phyloP scores from a whole-genome alignment of 495 filamentous ascomycete species.

The Oleoguttula mirabilis region DNA sequence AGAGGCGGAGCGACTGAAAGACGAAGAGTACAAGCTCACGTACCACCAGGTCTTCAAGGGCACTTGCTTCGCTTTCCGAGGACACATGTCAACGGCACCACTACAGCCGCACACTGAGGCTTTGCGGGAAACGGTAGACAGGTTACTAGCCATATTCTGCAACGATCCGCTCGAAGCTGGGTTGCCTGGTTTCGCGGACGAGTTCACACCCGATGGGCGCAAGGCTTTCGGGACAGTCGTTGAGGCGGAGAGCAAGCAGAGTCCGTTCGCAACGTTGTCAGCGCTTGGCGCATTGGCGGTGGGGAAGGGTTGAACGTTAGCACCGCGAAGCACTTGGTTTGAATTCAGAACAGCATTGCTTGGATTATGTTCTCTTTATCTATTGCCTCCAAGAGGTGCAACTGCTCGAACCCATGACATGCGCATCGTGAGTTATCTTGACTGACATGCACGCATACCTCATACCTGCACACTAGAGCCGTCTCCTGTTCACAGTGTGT shows the following conservation, averaged over 20 bases:
- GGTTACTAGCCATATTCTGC: conserved; percentile 34
- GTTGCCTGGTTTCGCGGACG: conserved; percentile 2
- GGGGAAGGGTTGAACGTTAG: too few relatives aligned
- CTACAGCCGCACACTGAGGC: conserved; percentile 24
- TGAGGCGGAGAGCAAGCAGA: conserved; percentile 85
- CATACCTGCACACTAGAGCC: too few relatives aligned
- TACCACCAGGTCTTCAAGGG: conserved; percentile 56
- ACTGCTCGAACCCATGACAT: too few relatives aligned
- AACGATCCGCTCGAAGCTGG: conserved; percentile 26
- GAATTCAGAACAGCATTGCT: too few relatives aligned
- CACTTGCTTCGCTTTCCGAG: conserved; percentile 45
- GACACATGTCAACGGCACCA: conserved; percentile 27
- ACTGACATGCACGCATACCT: too few relatives aligned
- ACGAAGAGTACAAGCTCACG: conserved; percentile 51
- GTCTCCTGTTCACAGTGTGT: too few relatives aligned
- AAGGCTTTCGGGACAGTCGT: conserved; percentile 52
- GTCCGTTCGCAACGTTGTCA: too few relatives aligned
- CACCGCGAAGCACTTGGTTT: too few relatives aligned
- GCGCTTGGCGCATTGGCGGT: too few relatives aligned
- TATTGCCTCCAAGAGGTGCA: too few relatives aligned
- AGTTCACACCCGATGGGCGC: conserved; percentile 14
- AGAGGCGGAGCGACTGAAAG: conserved; percentile 1
- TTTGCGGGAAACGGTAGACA: conserved; percentile 33
- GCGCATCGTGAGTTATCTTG: too few relatives aligned
- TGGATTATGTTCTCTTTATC: too few relatives aligned